Conservation (phyloP, 345 rosid species). For the Toxicodendron radicans region DNA sequence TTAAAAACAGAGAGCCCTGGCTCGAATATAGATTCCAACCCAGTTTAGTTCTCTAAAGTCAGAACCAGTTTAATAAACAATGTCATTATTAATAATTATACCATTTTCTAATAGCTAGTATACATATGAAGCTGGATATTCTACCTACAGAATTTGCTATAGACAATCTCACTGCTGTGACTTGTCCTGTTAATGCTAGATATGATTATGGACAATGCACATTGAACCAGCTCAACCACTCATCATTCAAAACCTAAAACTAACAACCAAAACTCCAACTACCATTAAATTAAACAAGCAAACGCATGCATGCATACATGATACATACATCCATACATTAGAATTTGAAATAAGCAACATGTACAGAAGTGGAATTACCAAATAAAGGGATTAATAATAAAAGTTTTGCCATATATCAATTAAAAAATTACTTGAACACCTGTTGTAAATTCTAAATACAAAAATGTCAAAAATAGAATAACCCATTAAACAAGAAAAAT, state of each 20-base stretch:
- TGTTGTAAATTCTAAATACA: neutral
- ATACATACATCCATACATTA: neutral
- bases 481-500: neutral
- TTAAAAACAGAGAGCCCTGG: too few species aligned
- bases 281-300: neutral
- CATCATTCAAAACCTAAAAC: neutral
- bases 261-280: conserved; percentile 1
- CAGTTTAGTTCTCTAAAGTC: too few species aligned
- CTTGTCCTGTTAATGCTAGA: neutral
- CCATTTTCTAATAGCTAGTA: neutral
- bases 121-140: neutral
- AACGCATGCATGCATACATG: neutral
- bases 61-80: too few species aligned
- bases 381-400: neutral
- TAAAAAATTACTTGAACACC: too few species aligned
- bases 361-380: neutral
- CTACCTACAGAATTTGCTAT: neutral
- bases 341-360: too few species aligned
- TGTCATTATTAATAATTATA: too few species aligned
- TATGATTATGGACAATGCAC: neutral
- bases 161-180: neutral
- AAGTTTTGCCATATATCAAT: too few species aligned
- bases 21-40: too few species aligned
- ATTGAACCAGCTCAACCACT: neutral
- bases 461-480: neutral